Conservation (phyloP, 2,329 filamentous ascomycete genomes). For the Uncinocarpus reesii region DNA sequence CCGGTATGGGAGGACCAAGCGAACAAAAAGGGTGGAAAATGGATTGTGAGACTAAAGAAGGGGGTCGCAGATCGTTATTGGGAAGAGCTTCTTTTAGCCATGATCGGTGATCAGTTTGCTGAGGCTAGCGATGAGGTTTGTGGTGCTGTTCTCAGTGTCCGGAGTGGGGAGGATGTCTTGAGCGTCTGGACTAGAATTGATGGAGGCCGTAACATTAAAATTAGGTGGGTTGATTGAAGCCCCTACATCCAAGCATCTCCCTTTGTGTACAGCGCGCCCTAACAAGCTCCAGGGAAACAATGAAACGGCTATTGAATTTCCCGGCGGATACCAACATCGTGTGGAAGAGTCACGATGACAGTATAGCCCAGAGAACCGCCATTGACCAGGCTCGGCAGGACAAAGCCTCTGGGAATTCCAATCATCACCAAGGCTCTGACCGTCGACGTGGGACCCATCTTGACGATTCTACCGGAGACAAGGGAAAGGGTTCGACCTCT, state of each 20-base stretch:
- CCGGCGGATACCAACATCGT: slow-evolving; percentile 81
- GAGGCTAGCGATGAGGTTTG: slow-evolving; percentile 92
- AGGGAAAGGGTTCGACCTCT: slow-evolving; percentile 31
- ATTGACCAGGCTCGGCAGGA: slow-evolving; percentile 88
- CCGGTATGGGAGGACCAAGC: slow-evolving; percentile 98
- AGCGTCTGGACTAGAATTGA: slow-evolving; percentile 96
- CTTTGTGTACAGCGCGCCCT: slow-evolving; percentile 17
- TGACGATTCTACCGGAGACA: slow-evolving; percentile 37
- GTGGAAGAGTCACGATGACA: slow-evolving; percentile 94
- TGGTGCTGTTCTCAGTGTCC: slow-evolving; percentile 84
- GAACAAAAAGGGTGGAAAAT: slow-evolving; percentile 93
- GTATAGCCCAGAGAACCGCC: slow-evolving; percentile 80
- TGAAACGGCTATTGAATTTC: slow-evolving; percentile 80
- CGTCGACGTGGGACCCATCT: slow-evolving; percentile 35
- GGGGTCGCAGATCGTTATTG: slow-evolving; percentile 93
- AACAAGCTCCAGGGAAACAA: slow-evolving; percentile 60
- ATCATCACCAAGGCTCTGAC: slow-evolving; percentile 30
- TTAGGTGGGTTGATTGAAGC: slow-evolving; percentile 66
- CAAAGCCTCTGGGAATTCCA: slow-evolving; percentile 44
- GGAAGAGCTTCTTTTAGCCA: slow-evolving; percentile 83
- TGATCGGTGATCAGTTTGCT: slow-evolving; percentile 86
- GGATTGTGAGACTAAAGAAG: slow-evolving; percentile 95
- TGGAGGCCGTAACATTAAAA: slow-evolving; percentile 87
- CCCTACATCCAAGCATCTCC: slow-evolving; percentile 4
- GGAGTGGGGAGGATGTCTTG: slow-evolving; percentile 91